Conservation (phyloP, 169 alveolate species). For the Cryptosporidium felis region DNA sequence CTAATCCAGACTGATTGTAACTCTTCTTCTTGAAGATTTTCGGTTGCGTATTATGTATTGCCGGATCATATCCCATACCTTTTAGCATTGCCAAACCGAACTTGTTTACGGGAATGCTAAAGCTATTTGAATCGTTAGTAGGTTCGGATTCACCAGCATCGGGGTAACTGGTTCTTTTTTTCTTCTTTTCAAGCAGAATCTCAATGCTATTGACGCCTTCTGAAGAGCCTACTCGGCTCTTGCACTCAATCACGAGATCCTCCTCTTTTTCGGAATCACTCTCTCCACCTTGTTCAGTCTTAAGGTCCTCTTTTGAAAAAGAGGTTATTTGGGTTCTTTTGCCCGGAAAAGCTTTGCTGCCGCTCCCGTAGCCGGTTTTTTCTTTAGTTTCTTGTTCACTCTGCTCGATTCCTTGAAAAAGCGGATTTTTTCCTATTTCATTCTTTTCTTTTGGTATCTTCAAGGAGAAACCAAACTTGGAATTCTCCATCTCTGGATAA, state of each 20-base stretch:
- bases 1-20: conserved; percentile 45
- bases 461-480: not conserved
- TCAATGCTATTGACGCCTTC: not conserved
- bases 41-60: conserved; percentile 38
- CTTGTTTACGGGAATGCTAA: conserved; percentile 27
- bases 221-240: conserved; percentile 1
- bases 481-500: not conserved
- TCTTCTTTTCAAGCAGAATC: not conserved
- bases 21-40: conserved; percentile 38
- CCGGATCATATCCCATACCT: conserved; percentile 62
- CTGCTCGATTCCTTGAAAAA: too few relatives aligned
- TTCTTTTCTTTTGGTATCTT: not conserved
- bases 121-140: not conserved
- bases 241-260: conserved; percentile 24
- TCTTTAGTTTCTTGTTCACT: not conserved
- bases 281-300: not conserved
- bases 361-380: not conserved
- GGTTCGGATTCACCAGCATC: not conserved
- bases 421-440: not conserved
- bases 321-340: conserved; percentile 31
- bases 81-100: conserved; percentile 60
- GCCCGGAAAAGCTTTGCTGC: not conserved
- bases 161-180: not conserved
- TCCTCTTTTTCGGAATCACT: conserved; percentile 13
- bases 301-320: conserved; percentile 2